Evolutionary conservation across 768 basidiomycete species (phyloP).

Genomic region (Gymnopilus junonius): DNA sequence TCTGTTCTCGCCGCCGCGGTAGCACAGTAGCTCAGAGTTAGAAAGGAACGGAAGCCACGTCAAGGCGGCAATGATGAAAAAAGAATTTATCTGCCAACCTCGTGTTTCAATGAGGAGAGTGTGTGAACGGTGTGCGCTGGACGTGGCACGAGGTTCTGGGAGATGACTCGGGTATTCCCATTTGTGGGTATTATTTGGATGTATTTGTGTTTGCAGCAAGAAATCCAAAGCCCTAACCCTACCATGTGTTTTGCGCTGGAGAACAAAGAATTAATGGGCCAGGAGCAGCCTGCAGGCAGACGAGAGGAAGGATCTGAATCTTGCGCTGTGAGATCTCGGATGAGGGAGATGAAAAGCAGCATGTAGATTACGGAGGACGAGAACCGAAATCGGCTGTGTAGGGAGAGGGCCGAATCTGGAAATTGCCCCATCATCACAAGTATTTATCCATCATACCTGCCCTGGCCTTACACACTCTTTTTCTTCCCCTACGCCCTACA

Average conservation of each 20-base stretch:
- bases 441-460: conserved; percentile 10
- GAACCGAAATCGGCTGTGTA: conserved; percentile 7
- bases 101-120: conserved; percentile 22
- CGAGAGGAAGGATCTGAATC: background rate
- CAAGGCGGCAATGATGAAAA: conserved; percentile 5
- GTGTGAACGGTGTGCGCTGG: conserved; percentile 11
- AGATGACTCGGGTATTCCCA: conserved; percentile 9
- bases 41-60: conserved; percentile 2
- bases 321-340: conserved; percentile 11
- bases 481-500: conserved; percentile 51
- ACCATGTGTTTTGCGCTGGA: background rate
- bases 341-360: conserved; percentile 7
- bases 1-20: background rate
- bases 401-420: background rate
- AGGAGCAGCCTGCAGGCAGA: conserved; percentile 1
- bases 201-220: background rate
- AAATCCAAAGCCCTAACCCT: conserved; percentile 12
- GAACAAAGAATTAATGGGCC: background rate
- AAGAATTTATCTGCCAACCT: conserved; percentile 5
- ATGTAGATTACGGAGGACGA: conserved; percentile 4
- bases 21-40: background rate
- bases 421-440: conserved; percentile 1
- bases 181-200: background rate
- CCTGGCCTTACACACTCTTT: conserved; percentile 24
- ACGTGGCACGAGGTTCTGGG: conserved; percentile 11